phyloP scores from a whole-genome alignment of 179 eudicot genomes.

The Gypsophila paniculata region DNA sequence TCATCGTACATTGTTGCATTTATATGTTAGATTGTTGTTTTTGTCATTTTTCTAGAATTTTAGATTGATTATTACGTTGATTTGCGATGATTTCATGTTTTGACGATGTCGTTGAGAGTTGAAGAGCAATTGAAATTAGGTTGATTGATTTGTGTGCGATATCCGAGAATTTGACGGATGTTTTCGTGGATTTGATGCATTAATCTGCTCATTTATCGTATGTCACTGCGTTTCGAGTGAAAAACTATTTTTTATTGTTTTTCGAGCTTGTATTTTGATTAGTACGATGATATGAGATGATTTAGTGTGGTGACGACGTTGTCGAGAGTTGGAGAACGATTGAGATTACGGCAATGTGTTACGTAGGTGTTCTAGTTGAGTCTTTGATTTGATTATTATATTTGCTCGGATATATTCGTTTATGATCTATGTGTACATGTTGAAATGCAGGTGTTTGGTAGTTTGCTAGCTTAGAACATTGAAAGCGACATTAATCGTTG shows the following conservation, averaged over 20 bases:
- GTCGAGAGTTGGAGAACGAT: neutral
- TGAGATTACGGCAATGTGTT: conserved; percentile 6
- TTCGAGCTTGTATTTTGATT: neutral
- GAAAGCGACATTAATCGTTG: neutral
- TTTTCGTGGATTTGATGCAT: no score
- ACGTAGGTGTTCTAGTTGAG: neutral
- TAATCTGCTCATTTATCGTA: neutral
- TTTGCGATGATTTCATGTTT: no score
- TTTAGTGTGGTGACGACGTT: neutral
- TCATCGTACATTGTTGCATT: neutral
- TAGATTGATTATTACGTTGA: no score
- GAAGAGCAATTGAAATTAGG: no score
- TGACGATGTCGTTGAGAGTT: no score
- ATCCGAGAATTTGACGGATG: no score
- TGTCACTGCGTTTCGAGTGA: neutral
- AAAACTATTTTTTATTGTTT: neutral
- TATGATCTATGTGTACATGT: neutral
- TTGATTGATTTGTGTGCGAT: no score
- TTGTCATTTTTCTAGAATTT: no score
- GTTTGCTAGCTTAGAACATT: neutral
- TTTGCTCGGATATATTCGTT: neutral
- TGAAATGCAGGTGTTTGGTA: neutral
- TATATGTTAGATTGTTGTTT: no score
- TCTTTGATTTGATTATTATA: neutral
- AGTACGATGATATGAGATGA: neutral